A percentile compares a stretch with the other conserved stretches of the same genome.
phyloP scores from a whole-genome alignment of 2,329 filamentous ascomycete genomes.

The Aspergillus piperis region DNA sequence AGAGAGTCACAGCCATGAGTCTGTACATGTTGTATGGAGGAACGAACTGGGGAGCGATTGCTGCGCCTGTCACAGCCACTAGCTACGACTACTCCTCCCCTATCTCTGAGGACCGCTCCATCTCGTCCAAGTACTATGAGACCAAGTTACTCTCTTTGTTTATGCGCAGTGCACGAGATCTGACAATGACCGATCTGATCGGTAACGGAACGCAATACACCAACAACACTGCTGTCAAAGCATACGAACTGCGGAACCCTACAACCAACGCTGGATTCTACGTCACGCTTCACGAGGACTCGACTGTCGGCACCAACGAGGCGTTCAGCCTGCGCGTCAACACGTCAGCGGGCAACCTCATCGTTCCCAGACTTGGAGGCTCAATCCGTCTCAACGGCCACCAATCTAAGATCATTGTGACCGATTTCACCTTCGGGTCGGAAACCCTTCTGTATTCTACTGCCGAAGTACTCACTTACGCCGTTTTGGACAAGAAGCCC shows the following conservation, averaged over 20 bases:
- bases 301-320: slow-evolving; percentile 54
- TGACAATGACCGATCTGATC: slow-evolving; percentile 56
- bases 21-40: slow-evolving; percentile 68
- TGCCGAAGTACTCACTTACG: slow-evolving; percentile 57
- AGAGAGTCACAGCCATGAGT: slow-evolving; percentile 61
- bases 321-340: slow-evolving; percentile 58
- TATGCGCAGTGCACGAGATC: slow-evolving; percentile 58
- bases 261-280: slow-evolving; percentile 62
- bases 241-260: slow-evolving; percentile 61
- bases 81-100: slow-evolving; percentile 67
- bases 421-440: slow-evolving; percentile 59
- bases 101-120: slow-evolving; percentile 59
- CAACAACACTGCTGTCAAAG: slow-evolving; percentile 54
- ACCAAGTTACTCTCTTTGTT: slow-evolving; percentile 64
- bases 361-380: slow-evolving; percentile 54
- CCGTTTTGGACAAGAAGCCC: slow-evolving; percentile 50
- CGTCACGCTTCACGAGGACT: slow-evolving; percentile 57
- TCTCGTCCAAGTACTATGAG: slow-evolving; percentile 63
- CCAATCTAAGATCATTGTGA: slow-evolving; percentile 63
- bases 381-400: slow-evolving; percentile 60
- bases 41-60: slow-evolving; percentile 64
- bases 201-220: slow-evolving; percentile 54
- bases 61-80: slow-evolving; percentile 59
- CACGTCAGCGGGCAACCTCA: slow-evolving; percentile 58
- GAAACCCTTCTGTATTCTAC: slow-evolving; percentile 58